phyloP scores from a whole-genome alignment of 2,329 filamentous ascomycete genomes.

The Ophiostoma triangulosporum region DNA sequence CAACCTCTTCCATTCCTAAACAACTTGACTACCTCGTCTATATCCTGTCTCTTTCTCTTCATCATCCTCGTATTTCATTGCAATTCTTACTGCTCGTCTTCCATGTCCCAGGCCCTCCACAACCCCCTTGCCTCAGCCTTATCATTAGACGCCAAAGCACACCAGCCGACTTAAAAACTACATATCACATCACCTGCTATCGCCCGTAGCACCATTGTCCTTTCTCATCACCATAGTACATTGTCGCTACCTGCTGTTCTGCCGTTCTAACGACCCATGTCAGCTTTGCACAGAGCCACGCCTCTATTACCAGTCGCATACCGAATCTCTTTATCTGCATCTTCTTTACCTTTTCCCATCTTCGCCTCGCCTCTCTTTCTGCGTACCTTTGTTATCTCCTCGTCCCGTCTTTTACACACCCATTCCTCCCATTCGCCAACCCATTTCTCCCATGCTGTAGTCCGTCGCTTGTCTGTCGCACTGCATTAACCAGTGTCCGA shows the following conservation, averaged over 20 bases:
- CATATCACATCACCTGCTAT: conserved; percentile 1
- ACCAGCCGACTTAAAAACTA: neutral
- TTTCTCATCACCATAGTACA: neutral
- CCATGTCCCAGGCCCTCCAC: neutral
- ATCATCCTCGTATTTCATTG: neutral
- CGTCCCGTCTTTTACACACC: neutral
- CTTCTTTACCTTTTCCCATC: neutral
- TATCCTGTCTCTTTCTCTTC: neutral
- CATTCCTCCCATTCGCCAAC: conserved; percentile 8
- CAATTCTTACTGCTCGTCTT: neutral
- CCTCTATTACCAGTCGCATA: neutral
- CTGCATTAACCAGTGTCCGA: neutral
- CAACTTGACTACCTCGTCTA: neutral
- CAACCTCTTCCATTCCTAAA: neutral
- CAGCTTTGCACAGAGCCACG: no score
- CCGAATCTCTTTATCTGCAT: neutral
- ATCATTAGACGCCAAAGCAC: neutral
- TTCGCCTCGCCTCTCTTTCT: neutral
- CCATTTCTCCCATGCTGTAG: neutral
- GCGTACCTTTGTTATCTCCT: neutral
- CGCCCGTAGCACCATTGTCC: conserved; percentile 2
- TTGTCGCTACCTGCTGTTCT: neutral
- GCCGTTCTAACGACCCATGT: neutral
- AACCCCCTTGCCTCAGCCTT: conserved; percentile 10
- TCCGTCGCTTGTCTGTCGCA: conserved; percentile 1